Evolutionary conservation across 768 basidiomycete genomes (phyloP), one percentile per base, ranked within the genome.

Genomic region (Tephrocybe sp.): DNA sequence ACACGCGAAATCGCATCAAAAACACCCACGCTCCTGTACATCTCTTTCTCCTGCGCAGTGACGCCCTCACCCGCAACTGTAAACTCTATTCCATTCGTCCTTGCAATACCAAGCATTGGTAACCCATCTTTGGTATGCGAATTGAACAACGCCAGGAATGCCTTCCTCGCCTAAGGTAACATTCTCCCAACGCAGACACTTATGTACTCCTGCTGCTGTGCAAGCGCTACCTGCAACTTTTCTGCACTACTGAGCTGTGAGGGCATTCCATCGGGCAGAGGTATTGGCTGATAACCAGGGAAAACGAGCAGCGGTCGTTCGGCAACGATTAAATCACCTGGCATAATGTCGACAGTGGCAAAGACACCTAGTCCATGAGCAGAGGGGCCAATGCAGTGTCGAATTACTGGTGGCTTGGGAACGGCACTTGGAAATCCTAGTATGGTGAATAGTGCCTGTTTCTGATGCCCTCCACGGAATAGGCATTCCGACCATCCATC

Each of bases 251-350:
- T n/a, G n/a, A n/a, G n/a, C n/a, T 8, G 18, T 28, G 48, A 15
- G 28, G 48, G 15, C 21, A 42, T 11, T 7, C 21, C n/a, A 2
- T 40, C n/a, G n/a, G n/a, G n/a, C n/a, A n/a, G n/a, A n/a, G n/a
- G n/a, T 4, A 0, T 20, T 20, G 12, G 23, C 38, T 4, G 1
- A 20, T n/a, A 3, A 23, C 9, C 8, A 5, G 64, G 65, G 14
- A 47, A 33, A 8, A 74, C 55, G 17, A 74, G 54, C 28, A 74
- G 54, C 1, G 73, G 73, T 2, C 74, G 68, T 47, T 75, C 56
- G 1, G 56, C 34, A 9, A 46, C 6, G 9, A 57, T 38, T 2
- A 57, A 37, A 18, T 50, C 56, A 8, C 45, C 40, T 11, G 41
- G 3, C 12, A 37, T 10, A 25, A 53, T 20, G 30, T 47, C 25